Base-by-base conservation (phyloP, 768 basidiomycete genomes). In the Neoboletus brunneissimus region DNA sequence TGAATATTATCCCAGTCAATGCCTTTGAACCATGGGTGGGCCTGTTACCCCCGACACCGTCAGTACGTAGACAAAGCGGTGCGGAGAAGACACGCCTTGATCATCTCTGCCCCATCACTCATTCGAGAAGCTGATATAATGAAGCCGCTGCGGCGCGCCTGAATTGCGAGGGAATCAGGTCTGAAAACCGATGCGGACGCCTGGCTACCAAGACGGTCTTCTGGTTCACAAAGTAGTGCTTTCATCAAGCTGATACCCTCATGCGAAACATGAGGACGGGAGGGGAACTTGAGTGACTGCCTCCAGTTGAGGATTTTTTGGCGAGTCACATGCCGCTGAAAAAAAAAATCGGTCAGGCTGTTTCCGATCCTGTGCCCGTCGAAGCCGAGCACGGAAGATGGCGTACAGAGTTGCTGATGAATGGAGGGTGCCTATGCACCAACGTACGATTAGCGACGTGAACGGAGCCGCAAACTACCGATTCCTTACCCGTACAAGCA, bases 231-330 rank as follows among this genome's bases (percentile, higher is more conserved):
- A 32, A 98, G 84, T 25, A 98, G 80, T 62, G 85, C 86, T 65
- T 88, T 82, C 83, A 98, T 91, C 65, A 98, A 77, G 75, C 87
- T 87, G 59, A 91, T 81, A 50, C 88, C 94, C 74, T 93, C 91
- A 69, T 85, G 84, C 49, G 94, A 94, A 55, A 95, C 87, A 56
- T 80, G 83, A 57, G 94, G 94, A 58, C 86, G 83, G 27, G 84
- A 72, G 6, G 95, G 94, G 73, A 98, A 98, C 57, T 88, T 87
- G 61, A 98, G 80, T 25, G 88, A 83, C 69, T 88, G 87, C 59
- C 86, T 87, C 94, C 95, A 98, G 76, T 94, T 94, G 65, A 98
- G 77, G 72, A 98, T 98, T 79, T 96, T 98, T 77, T 97, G 93
- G 57, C 95, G 82, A 53, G 95, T 98, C 67, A 93, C 85, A 74